Evolutionary conservation across 352 stramenopile genomes (phyloP), one percentile per base, ranked within the genome.

Genomic region (Phytophthora melonis): DNA sequence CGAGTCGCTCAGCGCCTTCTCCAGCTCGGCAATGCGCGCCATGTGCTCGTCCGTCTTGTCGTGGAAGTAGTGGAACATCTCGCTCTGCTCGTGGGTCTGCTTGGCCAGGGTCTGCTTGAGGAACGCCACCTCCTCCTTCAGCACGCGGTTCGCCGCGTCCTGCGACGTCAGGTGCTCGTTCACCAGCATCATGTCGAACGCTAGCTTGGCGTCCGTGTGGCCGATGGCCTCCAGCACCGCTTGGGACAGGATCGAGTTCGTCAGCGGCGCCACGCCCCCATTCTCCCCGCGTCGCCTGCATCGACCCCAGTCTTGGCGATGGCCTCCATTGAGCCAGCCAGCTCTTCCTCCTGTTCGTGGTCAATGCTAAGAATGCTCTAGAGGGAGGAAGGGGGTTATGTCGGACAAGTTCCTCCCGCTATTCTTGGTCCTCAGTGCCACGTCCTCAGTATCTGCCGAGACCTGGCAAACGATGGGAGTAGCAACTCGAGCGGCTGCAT

Each of bases 61-160:
- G 62, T 96, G 89, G 32, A 97, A 87, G 66, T 96, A 95, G 58
- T 93, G 92, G 63, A 96, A 96, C 72, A 97, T 93, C 27, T 97
- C 92, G 50, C 76, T 89, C 63, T 95, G 81, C 39, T 95, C 84
- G 19, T 81, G 76, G 1, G 68, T 82, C 43, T 83, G 77, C 14
- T 77, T 81, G 14, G 69, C 78, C 54, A 91, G 49, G 30, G 69
- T 59, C 19, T 82, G 61, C 45, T 86, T 87, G 7, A 94, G 55
- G 45, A 90, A 83, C 19, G 66, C 52, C 7, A 81, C 77, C 54
- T 93, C 82, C 6, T 83, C 70, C n/a, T 84, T 84, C 21, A 84
- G 19, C 10, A 63, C 77, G 14, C 67, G 73, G 61, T 82, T 82
- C 6, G 81, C 76, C 1, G 54, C 50, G 21, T 89, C 81, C 50